Evolutionary conservation across 163 green algal genomes (phyloP).

Genomic region (Prototheca wickerhamii): DNA sequence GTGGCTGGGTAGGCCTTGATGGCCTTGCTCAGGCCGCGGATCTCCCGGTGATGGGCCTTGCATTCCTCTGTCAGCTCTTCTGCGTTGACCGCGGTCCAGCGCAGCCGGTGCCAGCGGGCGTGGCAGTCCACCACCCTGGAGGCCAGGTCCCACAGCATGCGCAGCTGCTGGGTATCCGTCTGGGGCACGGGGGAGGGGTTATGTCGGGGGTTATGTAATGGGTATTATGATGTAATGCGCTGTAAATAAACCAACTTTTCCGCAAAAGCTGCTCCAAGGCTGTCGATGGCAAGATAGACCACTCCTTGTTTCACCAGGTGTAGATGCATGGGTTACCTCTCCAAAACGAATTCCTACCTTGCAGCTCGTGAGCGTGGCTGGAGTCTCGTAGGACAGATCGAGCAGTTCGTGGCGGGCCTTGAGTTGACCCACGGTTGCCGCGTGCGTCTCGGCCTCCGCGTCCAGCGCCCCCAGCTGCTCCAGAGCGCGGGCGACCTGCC

Average conservation of each 20-base stretch:
- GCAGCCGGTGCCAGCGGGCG: background rate
- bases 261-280: no score
- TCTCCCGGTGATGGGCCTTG: background rate
- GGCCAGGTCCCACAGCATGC: background rate
- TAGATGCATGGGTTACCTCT: background rate
- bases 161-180: constrained; percentile 1
- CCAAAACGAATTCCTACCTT: background rate
- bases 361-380: background rate
- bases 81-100: background rate
- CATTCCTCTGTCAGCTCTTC: background rate
- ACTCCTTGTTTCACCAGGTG: background rate
- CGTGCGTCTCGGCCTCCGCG: no score
- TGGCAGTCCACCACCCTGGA: background rate
- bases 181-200: background rate
- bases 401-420: background rate
- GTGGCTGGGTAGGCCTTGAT: constrained; percentile 46
- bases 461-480: background rate
- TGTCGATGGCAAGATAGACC: background rate
- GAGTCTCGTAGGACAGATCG: background rate
- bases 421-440: background rate
- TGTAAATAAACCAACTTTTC: no score
- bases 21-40: background rate
- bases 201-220: no score
- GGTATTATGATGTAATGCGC: no score
- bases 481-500: background rate